Evolutionary conservation across 495 filamentous ascomycete species (phyloP).

Genomic region (Amphirosellinia nigrospora): DNA sequence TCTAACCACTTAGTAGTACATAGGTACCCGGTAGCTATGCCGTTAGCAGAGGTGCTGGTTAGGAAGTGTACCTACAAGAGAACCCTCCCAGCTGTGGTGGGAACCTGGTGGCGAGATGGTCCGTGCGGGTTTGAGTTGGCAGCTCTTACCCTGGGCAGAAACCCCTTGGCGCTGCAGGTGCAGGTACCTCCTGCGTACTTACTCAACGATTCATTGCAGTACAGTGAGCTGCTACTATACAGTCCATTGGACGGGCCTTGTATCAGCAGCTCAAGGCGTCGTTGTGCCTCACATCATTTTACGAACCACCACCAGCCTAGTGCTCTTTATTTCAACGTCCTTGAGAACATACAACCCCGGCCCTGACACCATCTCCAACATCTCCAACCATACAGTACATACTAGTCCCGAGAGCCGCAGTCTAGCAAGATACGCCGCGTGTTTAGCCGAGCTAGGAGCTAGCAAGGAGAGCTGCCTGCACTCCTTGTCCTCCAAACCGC

Average conservation of each 20-base stretch:
- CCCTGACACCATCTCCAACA: neutral
- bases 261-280: neutral
- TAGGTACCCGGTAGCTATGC: no score
- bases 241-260: neutral
- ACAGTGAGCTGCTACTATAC: no score
- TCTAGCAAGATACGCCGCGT: neutral
- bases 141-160: neutral
- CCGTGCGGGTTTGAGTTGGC: neutral
- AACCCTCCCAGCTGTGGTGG: neutral
- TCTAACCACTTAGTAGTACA: neutral
- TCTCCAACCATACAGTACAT: no score
- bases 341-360: neutral
- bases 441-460: neutral
- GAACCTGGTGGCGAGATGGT: neutral
- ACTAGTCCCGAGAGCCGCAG: neutral
- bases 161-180: no score
- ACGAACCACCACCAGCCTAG: neutral
- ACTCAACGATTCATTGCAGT: neutral
- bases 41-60: no score
- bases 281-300: neutral
- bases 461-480: constrained; percentile 24
- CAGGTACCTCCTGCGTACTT: neutral
- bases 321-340: neutral
- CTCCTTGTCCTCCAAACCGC: constrained; percentile 17
- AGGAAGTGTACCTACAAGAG: neutral